A percentile compares a stretch with the other conserved stretches of the same genome.
phyloP scores from a whole-genome alignment of 805 yeast species.

The Myxozyma neglecta region DNA sequence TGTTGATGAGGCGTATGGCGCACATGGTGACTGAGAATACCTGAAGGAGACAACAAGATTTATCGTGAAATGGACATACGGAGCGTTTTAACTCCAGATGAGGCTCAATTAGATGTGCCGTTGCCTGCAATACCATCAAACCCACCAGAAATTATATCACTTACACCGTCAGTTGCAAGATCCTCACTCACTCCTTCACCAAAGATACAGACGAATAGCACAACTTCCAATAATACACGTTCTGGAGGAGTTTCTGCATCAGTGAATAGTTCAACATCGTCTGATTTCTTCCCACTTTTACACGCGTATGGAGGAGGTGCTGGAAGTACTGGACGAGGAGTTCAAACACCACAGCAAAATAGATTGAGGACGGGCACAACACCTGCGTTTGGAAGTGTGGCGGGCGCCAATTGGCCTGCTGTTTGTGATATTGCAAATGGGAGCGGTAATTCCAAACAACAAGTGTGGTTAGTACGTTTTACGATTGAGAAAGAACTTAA shows the following conservation, averaged over 20 bases:
- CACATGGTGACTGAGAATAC: not conserved
- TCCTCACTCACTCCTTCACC: not conserved
- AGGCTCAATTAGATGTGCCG: not conserved
- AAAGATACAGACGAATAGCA: not conserved
- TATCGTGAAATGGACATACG: not conserved
- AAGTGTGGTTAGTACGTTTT: conserved; percentile 29
- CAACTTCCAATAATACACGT: not conserved
- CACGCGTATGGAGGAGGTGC: conserved; percentile 10
- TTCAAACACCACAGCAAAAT: not conserved
- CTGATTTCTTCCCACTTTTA: conserved; percentile 9
- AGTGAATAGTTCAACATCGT: not conserved
- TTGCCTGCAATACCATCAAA: not conserved
- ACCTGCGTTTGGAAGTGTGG: conserved; percentile 9
- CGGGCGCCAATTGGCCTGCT: conserved; percentile 23
- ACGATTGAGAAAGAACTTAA: not conserved
- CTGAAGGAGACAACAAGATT: not conserved
- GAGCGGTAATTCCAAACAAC: conserved; percentile 14
- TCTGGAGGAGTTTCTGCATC: not conserved
- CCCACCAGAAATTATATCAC: conserved; percentile 9
- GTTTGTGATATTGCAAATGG: conserved; percentile 18
- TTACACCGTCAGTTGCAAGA: conserved; percentile 7
- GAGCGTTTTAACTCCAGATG: conserved; percentile 1
- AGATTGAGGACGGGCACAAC: conserved; percentile 1
- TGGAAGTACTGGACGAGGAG: not conserved
- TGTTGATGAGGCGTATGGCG: too few relatives aligned